Conservation (phyloP, 1,284 basidiomycete genomes). For the Cryptococcus hybrid region DNA sequence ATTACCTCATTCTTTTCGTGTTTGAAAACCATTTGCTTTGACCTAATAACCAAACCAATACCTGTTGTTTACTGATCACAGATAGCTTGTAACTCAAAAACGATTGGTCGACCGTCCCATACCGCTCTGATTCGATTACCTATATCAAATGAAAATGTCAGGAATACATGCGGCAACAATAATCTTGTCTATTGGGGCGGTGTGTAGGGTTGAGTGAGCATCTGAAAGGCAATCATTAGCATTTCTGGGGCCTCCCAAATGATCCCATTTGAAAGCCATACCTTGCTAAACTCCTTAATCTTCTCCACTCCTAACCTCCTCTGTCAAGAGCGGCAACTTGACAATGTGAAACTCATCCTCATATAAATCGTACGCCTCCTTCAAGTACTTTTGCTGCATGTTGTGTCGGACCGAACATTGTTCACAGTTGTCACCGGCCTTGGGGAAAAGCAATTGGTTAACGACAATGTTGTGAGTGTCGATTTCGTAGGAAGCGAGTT, state of each 20-base stretch:
- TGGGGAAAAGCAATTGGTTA: conserved; percentile 95
- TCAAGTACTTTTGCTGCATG: conserved; percentile 97
- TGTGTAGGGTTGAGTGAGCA: conserved; percentile 14
- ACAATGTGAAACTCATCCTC: conserved; percentile 97
- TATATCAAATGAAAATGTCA: too few relatives aligned
- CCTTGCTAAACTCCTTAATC: conserved; percentile 80
- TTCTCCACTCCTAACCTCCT: conserved; percentile 95
- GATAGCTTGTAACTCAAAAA: too few relatives aligned
- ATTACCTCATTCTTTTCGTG: too few relatives aligned
- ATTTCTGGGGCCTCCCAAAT: not conserved
- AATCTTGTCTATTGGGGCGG: conserved; percentile 13
- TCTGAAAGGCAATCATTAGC: conserved; percentile 1
- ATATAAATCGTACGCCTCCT: conserved; percentile 91
- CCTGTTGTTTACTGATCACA: too few relatives aligned
- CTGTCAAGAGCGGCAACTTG: conserved; percentile 87
- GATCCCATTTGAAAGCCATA: conserved; percentile 14
- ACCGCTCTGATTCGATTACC: too few relatives aligned
- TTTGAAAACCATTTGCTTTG: too few relatives aligned
- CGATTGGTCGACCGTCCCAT: too few relatives aligned
- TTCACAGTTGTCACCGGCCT: conserved; percentile 86
- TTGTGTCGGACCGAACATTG: conserved; percentile 91
- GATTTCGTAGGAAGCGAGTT: conserved; percentile 93
- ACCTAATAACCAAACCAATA: too few relatives aligned
- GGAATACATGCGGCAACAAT: too few relatives aligned
- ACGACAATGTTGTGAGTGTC: conserved; percentile 99